Base-by-base conservation (phyloP, 192 early-diverging fungal genomes). In the Coemansia sp. region DNA sequence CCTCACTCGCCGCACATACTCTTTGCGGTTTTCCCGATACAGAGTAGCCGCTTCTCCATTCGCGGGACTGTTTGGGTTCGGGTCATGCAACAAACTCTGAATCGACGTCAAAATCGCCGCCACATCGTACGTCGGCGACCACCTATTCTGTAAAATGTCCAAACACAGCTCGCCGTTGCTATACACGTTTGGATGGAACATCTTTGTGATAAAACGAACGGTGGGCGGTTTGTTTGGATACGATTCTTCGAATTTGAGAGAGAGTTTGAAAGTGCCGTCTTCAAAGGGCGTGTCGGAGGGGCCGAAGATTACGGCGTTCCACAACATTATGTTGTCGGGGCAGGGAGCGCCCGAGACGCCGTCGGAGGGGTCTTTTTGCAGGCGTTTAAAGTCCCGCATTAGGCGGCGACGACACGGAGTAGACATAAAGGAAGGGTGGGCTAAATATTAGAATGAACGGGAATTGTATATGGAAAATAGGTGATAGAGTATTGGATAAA, bases 281-380 rank as follows among this genome's bases (percentile, higher is more conserved):
- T 99, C 95, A 73, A 99, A 99, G 4, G 97, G 94, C 21, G 97
- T 99, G 37, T 96, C 96, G 24, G 87, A 90, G 37, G 90, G 90
- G 14, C 92, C 97, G 81, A 99, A 99, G 72, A 99, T 99, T n/a
- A 99, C 95, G 12, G 96, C 97, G 70, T 99, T 98, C 97, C 97
- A 97, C 46, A 92, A 60, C 84, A 97, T 90, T 61, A 98, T 97
- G 73, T 98, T 98, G 84, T 98, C 95, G 1, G 91, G 84, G 70
- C 91, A 92, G 12, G 97, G 97, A 0, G 94, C 90, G 17, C 95
- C 97, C 10, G 88, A 88, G 52, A 92, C 87, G 31, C 91, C 84
- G 18, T 87, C 93, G 25, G 94, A 93, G 17, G 97, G 91, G 70
- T 99, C 97, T 51, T 87, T 93, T 68, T 93, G 91, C 48, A 99